Conservation (phyloP, 2,329 filamentous ascomycete species). For the Onygena corvina region DNA sequence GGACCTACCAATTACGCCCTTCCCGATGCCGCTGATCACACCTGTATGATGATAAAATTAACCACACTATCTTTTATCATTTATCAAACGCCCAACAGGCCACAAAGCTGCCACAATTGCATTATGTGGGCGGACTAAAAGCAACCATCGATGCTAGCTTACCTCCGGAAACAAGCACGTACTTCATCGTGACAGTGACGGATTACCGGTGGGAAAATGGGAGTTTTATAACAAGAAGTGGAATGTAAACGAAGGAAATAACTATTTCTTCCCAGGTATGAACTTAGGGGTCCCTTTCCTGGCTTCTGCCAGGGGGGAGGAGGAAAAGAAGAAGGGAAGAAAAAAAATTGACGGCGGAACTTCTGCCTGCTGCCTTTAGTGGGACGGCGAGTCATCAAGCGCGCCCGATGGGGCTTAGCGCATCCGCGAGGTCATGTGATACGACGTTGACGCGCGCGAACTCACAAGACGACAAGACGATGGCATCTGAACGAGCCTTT, state of each 20-base stretch:
- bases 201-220: neutral
- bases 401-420: conserved; percentile 1
- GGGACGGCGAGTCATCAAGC: neutral
- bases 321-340: conserved; percentile 7
- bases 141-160: conserved; percentile 22
- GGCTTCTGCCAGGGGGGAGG: conserved; percentile 12
- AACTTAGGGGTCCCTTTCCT: conserved; percentile 14
- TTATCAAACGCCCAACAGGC: neutral
- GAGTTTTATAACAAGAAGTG: neutral
- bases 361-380: neutral
- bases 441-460: neutral
- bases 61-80: conserved; percentile 2
- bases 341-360: conserved; percentile 6
- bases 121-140: neutral
- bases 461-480: neutral
- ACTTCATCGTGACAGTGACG: conserved; percentile 54
- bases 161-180: conserved; percentile 71
- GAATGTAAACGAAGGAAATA: neutral
- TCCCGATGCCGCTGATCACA: conserved; percentile 42
- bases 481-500: neutral
- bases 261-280: neutral
- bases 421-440: neutral
- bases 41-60: conserved; percentile 20
- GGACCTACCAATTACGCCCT: conserved; percentile 54
- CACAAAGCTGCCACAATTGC: neutral